Percentiles rank a stretch among this genome's conserved stretches.
Conservation (phyloP, 148 eudicot species). For the Camellia lanceoleosa region DNA sequence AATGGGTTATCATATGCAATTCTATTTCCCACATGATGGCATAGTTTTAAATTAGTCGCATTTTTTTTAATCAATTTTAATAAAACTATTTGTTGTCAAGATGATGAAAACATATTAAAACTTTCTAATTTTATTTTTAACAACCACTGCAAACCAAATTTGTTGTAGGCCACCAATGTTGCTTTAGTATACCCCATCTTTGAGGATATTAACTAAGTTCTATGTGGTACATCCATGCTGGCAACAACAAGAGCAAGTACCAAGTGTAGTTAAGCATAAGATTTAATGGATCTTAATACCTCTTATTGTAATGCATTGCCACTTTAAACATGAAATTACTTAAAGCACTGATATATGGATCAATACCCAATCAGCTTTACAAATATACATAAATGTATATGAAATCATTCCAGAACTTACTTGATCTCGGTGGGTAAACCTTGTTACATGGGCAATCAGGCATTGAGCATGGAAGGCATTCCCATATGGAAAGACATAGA, state of each 20-base stretch:
- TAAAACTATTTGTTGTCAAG: background rate
- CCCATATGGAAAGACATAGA: conserved; percentile 96
- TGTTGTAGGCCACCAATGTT: background rate
- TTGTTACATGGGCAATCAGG: conserved; percentile 87
- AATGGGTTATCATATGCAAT: background rate
- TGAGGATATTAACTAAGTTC: background rate
- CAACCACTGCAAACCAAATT: background rate
- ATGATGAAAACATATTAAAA: background rate
- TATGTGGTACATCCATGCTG: background rate
- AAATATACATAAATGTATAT: background rate
- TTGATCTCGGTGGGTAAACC: conserved; percentile 65
- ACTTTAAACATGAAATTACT: background rate
- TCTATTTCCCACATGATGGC: background rate
- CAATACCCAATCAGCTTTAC: background rate
- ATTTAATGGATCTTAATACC: background rate
- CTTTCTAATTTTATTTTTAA: background rate
- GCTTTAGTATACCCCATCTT: background rate
- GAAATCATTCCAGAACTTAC: conserved; percentile 41
- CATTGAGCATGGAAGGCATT: conserved; percentile 95
- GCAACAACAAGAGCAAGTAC: background rate
- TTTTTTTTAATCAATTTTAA: too few species aligned
- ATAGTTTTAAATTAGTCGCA: background rate
- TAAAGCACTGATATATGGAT: background rate
- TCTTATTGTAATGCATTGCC: too few species aligned
- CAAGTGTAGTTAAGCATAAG: background rate